These are phyloP conservation scores for Prillingera fragicola DNA, from an alignment of 1,284 basidiomycete species.

Conservation along the genomic window DNA sequence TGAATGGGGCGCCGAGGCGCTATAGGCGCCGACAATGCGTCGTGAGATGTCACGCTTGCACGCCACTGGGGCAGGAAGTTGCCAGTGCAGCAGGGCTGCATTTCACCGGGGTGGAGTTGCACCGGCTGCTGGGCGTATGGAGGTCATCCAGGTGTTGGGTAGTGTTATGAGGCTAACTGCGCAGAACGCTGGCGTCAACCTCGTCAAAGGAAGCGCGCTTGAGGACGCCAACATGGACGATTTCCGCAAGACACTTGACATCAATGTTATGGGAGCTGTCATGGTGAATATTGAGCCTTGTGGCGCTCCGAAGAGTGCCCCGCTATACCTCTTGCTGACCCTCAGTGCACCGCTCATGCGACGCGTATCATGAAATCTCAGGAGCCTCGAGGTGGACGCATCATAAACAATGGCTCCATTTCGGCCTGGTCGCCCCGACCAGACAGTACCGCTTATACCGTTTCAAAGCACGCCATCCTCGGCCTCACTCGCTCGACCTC, in stretches of 20 bases:
- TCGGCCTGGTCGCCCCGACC: constrained; percentile 69
- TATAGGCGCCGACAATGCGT: no score
- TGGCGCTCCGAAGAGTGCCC: neutral
- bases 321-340: neutral
- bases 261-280: constrained; percentile 67
- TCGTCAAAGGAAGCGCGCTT: constrained; percentile 51
- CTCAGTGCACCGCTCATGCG: constrained; percentile 65
- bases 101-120: no score
- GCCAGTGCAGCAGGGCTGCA: no score
- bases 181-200: constrained; percentile 55
- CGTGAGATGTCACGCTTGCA: no score
- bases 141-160: no score
- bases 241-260: constrained; percentile 61
- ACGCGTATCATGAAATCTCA: constrained; percentile 67
- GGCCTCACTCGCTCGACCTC: constrained; percentile 69
- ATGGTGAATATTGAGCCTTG: constrained; percentile 37
- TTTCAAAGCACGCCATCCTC: constrained; percentile 70
- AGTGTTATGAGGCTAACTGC: neutral
- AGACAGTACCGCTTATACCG: constrained; percentile 58
- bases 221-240: constrained; percentile 60
- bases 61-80: no score
- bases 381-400: constrained; percentile 66
- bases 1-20: no score
- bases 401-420: constrained; percentile 79
- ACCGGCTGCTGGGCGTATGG: no score